Base-by-base conservation (phyloP, 352 stramenopile genomes). In the Thalassiosira mediterranea region DNA sequence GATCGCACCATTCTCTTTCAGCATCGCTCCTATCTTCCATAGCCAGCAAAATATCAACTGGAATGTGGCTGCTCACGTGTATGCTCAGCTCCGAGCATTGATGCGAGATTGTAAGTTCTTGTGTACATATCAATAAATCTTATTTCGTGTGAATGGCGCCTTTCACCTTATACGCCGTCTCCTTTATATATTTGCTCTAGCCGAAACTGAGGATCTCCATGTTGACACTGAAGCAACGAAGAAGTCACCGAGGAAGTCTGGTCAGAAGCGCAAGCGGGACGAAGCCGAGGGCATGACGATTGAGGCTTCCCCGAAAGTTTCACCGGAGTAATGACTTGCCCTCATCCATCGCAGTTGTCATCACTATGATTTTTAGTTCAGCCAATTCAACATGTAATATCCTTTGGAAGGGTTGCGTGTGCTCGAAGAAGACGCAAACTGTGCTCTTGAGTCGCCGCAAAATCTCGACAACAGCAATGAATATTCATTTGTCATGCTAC, bases 71-170 rank as follows among this genome's bases (percentile, higher is more conserved):
- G 47, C 61, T 19, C 49, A 61, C 26, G 68, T 76, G 17, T 84
- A 84, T 53, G 31, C 62, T 19, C 46, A 17, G 5, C 69, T 84
- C 34, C 48, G 75, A 2, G 28, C 17, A 23, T 58, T 76, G 4
- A 84, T 84, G 75, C 44, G 75, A 34, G 75, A 84, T 52, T 53
- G 34, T 42, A 42, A 42, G 34, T 42, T 42, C 13, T 42, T 42
- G 34, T 42, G 7, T 42, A 7, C 7, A 42, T 42, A 42, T 42
- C n/a, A n/a, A n/a, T n/a, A n/a, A n/a, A n/a, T n/a, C n/a, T n/a
- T n/a, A n/a, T n/a, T n/a, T n/a, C n/a, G n/a, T n/a, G n/a, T n/a
- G n/a, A n/a, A n/a, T n/a, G n/a, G n/a, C n/a, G n/a, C n/a, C 34
- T 42, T 42, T 42, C 34, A 13, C 34, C 13, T 7, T 13, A 11